Evolutionary conservation across 768 basidiomycete species (phyloP).

Genomic region (Phanerodontia chrysosporium): DNA sequence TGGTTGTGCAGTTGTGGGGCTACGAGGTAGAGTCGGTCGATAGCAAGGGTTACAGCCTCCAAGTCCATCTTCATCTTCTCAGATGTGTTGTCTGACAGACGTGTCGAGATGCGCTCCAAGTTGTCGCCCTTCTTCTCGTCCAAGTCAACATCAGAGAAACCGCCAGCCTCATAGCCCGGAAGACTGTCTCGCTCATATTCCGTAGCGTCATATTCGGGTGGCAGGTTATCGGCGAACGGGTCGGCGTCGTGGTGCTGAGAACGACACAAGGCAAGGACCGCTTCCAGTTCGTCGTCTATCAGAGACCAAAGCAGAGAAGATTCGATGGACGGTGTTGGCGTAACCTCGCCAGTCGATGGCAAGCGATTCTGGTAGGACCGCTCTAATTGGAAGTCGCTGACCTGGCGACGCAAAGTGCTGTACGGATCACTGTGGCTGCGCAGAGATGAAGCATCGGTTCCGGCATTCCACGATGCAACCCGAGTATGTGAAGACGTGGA

Average conservation of each 20-base stretch:
- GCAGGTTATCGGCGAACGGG: slow-evolving; percentile 16
- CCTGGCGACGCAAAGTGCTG: slow-evolving; percentile 59
- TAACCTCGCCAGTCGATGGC: slow-evolving; percentile 25
- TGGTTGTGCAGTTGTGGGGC: slow-evolving; percentile 90
- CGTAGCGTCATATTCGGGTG: slow-evolving; percentile 27
- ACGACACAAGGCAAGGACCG: slow-evolving; percentile 61
- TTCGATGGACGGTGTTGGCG: slow-evolving; percentile 52
- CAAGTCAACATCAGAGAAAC: not conserved
- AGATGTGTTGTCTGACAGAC: slow-evolving; percentile 27
- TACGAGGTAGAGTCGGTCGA: slow-evolving; percentile 81
- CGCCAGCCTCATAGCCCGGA: slow-evolving; percentile 25
- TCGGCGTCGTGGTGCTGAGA: slow-evolving; percentile 9
- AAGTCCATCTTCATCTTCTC: slow-evolving; percentile 88
- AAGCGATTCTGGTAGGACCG: slow-evolving; percentile 35
- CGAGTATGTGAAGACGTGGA: not conserved
- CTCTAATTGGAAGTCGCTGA: slow-evolving; percentile 63
- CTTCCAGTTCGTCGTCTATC: slow-evolving; percentile 72
- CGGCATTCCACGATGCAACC: slow-evolving; percentile 26
- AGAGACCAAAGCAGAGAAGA: slow-evolving; percentile 67
- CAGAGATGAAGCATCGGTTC: slow-evolving; percentile 7
- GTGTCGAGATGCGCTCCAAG: not conserved
- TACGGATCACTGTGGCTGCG: slow-evolving; percentile 38
- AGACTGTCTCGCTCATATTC: slow-evolving; percentile 24
- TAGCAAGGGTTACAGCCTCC: slow-evolving; percentile 80
- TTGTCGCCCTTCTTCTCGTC: not conserved